Base-by-base conservation (phyloP, 148 eudicot species). In the Pouteria glomerata region DNA sequence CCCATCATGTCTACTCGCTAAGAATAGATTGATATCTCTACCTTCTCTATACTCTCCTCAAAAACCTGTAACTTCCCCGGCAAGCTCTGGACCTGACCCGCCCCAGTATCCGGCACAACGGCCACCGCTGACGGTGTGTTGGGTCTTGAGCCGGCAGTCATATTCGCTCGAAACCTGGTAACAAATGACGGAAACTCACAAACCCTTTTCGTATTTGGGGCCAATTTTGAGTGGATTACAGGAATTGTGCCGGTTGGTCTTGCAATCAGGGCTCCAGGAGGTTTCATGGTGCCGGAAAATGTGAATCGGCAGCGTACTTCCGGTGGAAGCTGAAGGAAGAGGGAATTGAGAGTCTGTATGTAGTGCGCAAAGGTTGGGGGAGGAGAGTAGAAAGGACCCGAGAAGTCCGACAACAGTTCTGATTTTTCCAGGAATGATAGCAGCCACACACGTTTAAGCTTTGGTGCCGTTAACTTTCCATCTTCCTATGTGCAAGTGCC, bases 11-110 rank as follows among this genome's bases (percentile, higher is more conserved):
- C 33, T 30, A 13, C 30, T 6, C 27, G 26, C 52, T 15, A n/a
- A n/a, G n/a, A n/a, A 6, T 12, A 24, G 24, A 30, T 24, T 7
- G 19, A 48, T 8, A 19, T 18, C 16, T 42, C 10, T 66, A 74
- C 77, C 77, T 47, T 74, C 55, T 74, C 77, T 24, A 74, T 74
- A 0, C 12, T 45, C 72, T 74, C 72, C 77, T 74, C 77, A 34
- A 69, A 5, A 6, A 1, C 23, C 29, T 69, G 72, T 23, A 67
- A 23, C 34, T 26, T 74, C 72, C 67, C 24, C 2, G 34, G 77
- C 58, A 67, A 57, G 10, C 29, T 55, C 66, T 8, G 66, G 47
- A n/a, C 44, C n/a, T 41, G 66, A 14, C 47, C 72, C 3, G 61
- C 52, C 61, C 57, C 72, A 23, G 47, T 24, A 19, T 35, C 26